Evolutionary conservation across 2,329 filamentous ascomycete species (phyloP), one percentile per base, ranked within the genome.

Genomic region (Lasiodiplodia theobromae): DNA sequence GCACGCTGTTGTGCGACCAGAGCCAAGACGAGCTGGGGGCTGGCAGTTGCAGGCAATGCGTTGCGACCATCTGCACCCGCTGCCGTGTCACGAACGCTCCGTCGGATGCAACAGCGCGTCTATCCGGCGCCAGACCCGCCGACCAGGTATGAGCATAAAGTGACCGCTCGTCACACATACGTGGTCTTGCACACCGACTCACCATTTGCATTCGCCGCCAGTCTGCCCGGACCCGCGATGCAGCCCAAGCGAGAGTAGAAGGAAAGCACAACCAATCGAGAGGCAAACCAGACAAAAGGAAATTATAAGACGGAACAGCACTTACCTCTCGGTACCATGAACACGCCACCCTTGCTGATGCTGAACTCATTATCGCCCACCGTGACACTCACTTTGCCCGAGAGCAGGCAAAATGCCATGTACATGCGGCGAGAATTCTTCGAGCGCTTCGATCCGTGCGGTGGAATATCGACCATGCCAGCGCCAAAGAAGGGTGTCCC

Each of bases 401-500:
- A 87, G 73, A 93, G 91, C 37, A 99, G 91, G 74, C 97, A 97
- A 79, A 98, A 98, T 1, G 92, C 90, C 91, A 99, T 96, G 77
- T 97, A 94, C 93, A 97, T 98, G 82, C 92, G 94, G 71, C 95
- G 87, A 44, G 92, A 92, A 80, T 97, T 98, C 85, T 98, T 98
- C 60, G 91, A 88, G 73, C 90, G 89, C 84, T 99, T 99, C 76
- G 92, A 88, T 38, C 92, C 89, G 2, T 91, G 91, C 0, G 93
- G 90, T 6, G 93, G 92, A 63, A 99, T 83, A 74, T 98, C 95
- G 47, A 99, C 92, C 65, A 98, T 87, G 18, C 96, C 96, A 11
- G 92, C 91, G 40, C 94, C 94, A 79, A 98, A 93, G 79, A 97
- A 98, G 70, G 92, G 84, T 34, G 89, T 92, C 18, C 72, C 71